Base-by-base conservation (phyloP, 805 yeast genomes). In the Teunomyces stri region DNA sequence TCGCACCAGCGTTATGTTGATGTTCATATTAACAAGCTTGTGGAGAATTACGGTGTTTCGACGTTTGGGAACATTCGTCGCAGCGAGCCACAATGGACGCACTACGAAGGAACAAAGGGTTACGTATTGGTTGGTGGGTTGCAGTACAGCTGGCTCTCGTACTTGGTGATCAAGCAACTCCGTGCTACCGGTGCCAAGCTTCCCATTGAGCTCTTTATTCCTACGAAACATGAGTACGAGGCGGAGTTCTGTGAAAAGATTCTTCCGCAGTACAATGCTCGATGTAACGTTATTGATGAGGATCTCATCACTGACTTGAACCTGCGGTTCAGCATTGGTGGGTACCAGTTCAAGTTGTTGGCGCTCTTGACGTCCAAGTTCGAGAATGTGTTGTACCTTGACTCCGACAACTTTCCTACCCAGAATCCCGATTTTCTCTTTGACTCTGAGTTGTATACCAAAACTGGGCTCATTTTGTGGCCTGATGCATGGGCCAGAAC, bases 401-500 rank as follows among this genome's bases (percentile, higher is more conserved):
- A 79, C 56, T 73, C 80, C 7, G 84, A 79, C 57, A 72, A 78
- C 54, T 69, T 75, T 55, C 80, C 78, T 2, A 60, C 72, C 12
- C 57, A 51, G 34, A 65, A 69, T 55, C 63, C 74, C 13, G 81
- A 79, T 44, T 64, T 65, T 43, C 66, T 84, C 36, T 78, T 83
- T 45, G 60, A 61, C 1, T 72, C 79, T 29, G 59, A 68, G 10
- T 65, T 70, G 6, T 82, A 67, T 63, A 54, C 60, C 80, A 84
- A 48, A 7, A 64, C 65, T 13, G 76, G 79, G 0, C 58, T 83
- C 45, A 67, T 82, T 7, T 49, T 81, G 6, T 83, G 89, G 88
- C 89, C 89, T 3, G 88, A 83, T 62, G 78, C 79, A 30, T 83
- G 89, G 89, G 74, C 83, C 2, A 70, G 89, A 61, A 81, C 87